Percentiles rank a stretch among this genome's conserved stretches.
These are phyloP conservation scores for Gnetum montanum DNA, from an alignment of 75 land plant genomes.

Conservation along the genomic window DNA sequence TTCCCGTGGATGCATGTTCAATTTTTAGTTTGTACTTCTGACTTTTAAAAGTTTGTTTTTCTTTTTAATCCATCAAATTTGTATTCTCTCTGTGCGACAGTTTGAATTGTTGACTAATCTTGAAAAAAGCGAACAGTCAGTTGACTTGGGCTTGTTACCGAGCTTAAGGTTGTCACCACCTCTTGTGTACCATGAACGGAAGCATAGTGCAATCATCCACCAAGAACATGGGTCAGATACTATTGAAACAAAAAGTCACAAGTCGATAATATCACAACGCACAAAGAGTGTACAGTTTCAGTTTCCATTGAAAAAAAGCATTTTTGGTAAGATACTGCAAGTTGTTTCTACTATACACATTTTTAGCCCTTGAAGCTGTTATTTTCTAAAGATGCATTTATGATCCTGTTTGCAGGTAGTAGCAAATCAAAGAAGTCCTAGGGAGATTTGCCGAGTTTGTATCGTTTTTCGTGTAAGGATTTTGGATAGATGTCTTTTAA, in stretches of 20 bases:
- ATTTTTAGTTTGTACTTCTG: neutral
- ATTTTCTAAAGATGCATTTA: neutral
- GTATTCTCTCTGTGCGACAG: no score
- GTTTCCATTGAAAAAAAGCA: conserved; percentile 29
- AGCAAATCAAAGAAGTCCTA: neutral
- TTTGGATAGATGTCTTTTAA: no score
- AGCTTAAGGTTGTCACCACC: conserved; percentile 76
- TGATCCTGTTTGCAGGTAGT: neutral
- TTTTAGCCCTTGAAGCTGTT: neutral
- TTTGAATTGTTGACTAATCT: conserved; percentile 69
- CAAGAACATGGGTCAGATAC: conserved; percentile 24
- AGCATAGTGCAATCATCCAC: conserved; percentile 21
- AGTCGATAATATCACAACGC: conserved; percentile 19
- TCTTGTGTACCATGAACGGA: conserved; percentile 53
- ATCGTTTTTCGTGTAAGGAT: conserved; percentile 1
- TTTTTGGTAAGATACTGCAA: conserved; percentile 33
- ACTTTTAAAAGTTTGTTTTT: neutral
- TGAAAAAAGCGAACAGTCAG: conserved; percentile 32
- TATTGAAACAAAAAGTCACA: conserved; percentile 6
- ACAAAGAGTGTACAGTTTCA: conserved; percentile 23
- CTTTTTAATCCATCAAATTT: neutral
- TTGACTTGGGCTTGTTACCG: conserved; percentile 45
- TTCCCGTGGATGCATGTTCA: neutral
- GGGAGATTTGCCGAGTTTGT: no score
- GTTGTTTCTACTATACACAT: neutral